A percentile compares a stretch with the other conserved stretches of the same genome.
Conservation (phyloP, 495 filamentous ascomycete genomes). For the Xylaria telfairii region DNA sequence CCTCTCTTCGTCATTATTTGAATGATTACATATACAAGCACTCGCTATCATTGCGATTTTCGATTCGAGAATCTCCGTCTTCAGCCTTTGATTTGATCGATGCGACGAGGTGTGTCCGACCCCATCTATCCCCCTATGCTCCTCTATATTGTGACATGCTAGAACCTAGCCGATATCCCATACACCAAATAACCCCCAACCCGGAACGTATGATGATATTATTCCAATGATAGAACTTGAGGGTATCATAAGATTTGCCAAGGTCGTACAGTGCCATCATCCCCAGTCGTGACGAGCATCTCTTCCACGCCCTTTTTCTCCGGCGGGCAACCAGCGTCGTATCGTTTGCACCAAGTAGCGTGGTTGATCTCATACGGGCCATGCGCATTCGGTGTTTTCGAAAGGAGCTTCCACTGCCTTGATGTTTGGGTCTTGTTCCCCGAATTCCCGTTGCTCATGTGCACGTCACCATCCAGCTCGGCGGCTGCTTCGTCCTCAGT, state of each 20-base stretch:
- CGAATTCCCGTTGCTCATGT: slow-evolving; percentile 46
- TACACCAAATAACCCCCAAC: background rate
- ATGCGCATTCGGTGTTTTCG: slow-evolving; percentile 72
- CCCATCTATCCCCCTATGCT: background rate
- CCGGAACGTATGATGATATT: background rate
- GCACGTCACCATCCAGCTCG: slow-evolving; percentile 46
- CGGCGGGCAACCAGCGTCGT: slow-evolving; percentile 53
- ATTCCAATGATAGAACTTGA: background rate
- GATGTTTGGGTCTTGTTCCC: slow-evolving; percentile 27
- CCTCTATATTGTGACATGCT: slow-evolving; percentile 15
- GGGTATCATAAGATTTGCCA: slow-evolving; percentile 56
- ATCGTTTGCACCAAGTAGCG: slow-evolving; percentile 75
- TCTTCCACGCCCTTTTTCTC: slow-evolving; percentile 64
- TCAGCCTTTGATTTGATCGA: background rate
- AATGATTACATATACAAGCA: slow-evolving; percentile 15
- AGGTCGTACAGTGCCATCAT: slow-evolving; percentile 77
- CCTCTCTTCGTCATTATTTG: slow-evolving; percentile 18
- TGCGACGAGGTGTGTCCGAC: background rate
- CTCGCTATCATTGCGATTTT: background rate
- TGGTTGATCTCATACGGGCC: slow-evolving; percentile 94
- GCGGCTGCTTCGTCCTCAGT: slow-evolving; percentile 40
- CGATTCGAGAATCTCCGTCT: background rate
- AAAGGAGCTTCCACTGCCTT: slow-evolving; percentile 72
- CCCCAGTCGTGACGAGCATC: slow-evolving; percentile 78
- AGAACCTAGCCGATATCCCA: background rate